phyloP scores from a whole-genome alignment of 495 filamentous ascomycete species.

The Paragyromitra xinjiangensis region DNA sequence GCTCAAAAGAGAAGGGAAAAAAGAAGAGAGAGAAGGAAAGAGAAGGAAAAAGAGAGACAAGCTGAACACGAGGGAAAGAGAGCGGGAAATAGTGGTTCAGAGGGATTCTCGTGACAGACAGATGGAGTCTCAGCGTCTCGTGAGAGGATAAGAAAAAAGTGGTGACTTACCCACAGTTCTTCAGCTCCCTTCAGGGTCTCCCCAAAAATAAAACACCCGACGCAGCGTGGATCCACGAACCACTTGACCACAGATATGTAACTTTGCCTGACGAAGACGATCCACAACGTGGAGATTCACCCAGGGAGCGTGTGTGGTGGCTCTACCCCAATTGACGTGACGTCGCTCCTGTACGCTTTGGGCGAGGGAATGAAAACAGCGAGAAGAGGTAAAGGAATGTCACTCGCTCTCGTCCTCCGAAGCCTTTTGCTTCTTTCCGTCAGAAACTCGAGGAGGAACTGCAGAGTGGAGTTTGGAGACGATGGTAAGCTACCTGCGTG shows the following conservation, averaged over 20 bases:
- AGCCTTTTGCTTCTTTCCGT: conserved; percentile 11
- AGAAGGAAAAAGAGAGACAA: conserved; percentile 30
- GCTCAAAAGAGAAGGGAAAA: not conserved
- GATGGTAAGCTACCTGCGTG: conserved; percentile 8
- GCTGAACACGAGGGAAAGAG: conserved; percentile 26
- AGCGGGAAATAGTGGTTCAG: conserved; percentile 24
- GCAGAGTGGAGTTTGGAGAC: not conserved
- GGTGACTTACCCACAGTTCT: conserved; percentile 27
- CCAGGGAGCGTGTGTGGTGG: conserved; percentile 4
- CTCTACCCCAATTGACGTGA: conserved; percentile 29
- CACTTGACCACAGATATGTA: conserved; percentile 43
- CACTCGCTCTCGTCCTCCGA: not conserved
- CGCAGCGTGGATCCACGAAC: conserved; percentile 32
- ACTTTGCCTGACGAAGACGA: conserved; percentile 30
- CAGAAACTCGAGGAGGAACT: conserved; percentile 18
- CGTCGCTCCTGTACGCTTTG: conserved; percentile 18
- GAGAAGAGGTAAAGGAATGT: conserved; percentile 6
- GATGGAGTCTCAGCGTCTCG: conserved; percentile 31
- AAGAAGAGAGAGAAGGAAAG: not conserved
- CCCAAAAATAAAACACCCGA: conserved; percentile 53
- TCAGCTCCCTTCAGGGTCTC: conserved; percentile 16
- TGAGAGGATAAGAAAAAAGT: conserved; percentile 29
- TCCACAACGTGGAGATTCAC: conserved; percentile 47
- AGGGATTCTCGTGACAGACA: conserved; percentile 27
- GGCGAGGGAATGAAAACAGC: conserved; percentile 17